phyloP scores from a whole-genome alignment of 2,329 filamentous ascomycete genomes.

The Cordyceps tenuipes region DNA sequence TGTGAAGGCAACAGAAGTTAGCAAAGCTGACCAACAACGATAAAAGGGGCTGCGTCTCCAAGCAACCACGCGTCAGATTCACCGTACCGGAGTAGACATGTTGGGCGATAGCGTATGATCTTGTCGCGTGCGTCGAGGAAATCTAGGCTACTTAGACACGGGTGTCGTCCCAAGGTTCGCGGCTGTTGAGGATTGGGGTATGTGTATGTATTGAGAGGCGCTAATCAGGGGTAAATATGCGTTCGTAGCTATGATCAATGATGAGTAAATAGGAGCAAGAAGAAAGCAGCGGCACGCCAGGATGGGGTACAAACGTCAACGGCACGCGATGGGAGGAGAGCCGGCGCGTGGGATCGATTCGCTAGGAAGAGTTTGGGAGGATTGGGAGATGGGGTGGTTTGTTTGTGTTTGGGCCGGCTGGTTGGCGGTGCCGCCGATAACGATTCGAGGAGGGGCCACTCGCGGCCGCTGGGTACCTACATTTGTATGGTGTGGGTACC shows the following conservation, averaged over 20 bases:
- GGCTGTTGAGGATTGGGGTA: background rate
- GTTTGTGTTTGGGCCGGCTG: constrained; percentile 4
- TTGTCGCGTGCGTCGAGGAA: background rate
- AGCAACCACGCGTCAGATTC: no score
- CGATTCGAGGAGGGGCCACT: background rate
- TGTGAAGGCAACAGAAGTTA: constrained; percentile 27
- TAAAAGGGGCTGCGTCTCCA: background rate
- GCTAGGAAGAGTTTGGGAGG: background rate
- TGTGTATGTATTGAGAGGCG: background rate
- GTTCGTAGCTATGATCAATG: background rate
- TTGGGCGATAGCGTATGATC: constrained; percentile 13
- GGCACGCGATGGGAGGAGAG: background rate
- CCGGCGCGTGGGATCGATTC: constrained; percentile 1
- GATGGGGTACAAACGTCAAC: background rate
- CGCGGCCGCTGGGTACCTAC: background rate
- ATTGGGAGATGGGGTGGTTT: background rate
- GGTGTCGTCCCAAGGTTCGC: background rate
- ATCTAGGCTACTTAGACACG: background rate
- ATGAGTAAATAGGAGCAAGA: background rate
- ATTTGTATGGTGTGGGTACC: no score
- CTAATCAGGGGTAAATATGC: background rate
- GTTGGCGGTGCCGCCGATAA: background rate
- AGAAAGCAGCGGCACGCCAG: background rate
- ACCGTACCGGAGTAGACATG: constrained; percentile 31
- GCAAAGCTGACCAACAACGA: constrained; percentile 8